These are phyloP conservation scores for Cladophialophora exuberans DNA, from an alignment of 2,329 filamentous ascomycete genomes.

Conservation along the genomic window DNA sequence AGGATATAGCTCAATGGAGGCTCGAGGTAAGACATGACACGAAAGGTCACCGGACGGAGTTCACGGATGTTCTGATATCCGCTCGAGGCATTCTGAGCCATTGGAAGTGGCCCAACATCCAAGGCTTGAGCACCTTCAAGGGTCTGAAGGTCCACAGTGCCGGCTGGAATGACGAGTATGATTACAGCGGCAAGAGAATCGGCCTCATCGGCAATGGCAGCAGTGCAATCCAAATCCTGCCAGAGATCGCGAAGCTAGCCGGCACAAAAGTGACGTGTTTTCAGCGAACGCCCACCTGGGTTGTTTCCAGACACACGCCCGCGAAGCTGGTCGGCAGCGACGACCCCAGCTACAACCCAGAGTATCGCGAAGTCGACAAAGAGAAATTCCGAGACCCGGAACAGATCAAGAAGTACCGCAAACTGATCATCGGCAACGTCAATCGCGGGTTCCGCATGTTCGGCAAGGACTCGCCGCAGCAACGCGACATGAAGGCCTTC, in stretches of 20 bases:
- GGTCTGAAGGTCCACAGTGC: conserved; percentile 37
- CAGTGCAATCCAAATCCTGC: conserved; percentile 47
- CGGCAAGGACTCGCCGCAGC: conserved; percentile 3
- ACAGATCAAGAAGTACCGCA: conserved; percentile 41
- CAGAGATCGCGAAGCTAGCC: conserved; percentile 32
- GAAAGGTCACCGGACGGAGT: conserved; percentile 16
- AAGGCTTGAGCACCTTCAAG: conserved; percentile 34
- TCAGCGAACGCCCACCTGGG: conserved; percentile 39
- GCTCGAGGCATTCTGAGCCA: conserved; percentile 51
- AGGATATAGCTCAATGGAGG: conserved; percentile 11
- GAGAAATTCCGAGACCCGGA: conserved; percentile 35
- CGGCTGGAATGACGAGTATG: conserved; percentile 35
- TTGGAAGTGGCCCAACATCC: conserved; percentile 37
- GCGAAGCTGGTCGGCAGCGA: conserved; percentile 29
- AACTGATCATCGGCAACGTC: conserved; percentile 35
- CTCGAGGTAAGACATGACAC: conserved; percentile 20
- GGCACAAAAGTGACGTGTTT: conserved; percentile 38
- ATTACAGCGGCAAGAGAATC: conserved; percentile 35
- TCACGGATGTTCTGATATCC: conserved; percentile 58
- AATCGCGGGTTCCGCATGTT: conserved; percentile 29
- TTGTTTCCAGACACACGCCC: conserved; percentile 35
- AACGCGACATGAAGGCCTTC: conserved; percentile 19
- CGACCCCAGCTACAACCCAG: conserved; percentile 33
- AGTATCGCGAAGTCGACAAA: conserved; percentile 38
- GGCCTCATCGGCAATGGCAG: conserved; percentile 40